Percentiles rank a stretch among this genome's conserved stretches.
phyloP scores from a whole-genome alignment of 371 early-diverging fungal genomes.

The Rhizopus delemar region DNA sequence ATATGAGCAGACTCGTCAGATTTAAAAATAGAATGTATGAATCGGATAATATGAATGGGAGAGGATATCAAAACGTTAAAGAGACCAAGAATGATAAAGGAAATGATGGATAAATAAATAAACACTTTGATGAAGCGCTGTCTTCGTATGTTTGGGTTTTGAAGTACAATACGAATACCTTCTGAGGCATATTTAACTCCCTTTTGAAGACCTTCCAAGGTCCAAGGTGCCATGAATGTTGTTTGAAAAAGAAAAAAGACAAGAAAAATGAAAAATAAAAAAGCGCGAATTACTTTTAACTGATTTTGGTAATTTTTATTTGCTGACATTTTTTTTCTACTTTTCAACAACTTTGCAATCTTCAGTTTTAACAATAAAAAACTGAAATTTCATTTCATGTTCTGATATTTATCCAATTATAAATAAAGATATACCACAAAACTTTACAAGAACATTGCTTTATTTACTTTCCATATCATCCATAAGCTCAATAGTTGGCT shows the following conservation, averaged over 20 bases:
- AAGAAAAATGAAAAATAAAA: constrained; percentile 9
- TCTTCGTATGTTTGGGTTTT: constrained; percentile 54
- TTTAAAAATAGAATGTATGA: constrained; percentile 31
- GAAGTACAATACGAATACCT: constrained; percentile 48
- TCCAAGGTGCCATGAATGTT: constrained; percentile 41
- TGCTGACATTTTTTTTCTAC: not conserved
- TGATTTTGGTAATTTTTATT: not conserved
- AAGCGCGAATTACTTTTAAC: not conserved
- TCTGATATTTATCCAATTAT: not conserved
- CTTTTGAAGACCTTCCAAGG: constrained; percentile 34
- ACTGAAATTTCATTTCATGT: not conserved
- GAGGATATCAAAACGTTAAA: constrained; percentile 41
- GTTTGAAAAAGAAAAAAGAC: constrained; percentile 7
- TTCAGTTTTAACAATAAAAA: too few species aligned
- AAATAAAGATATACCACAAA: not conserved
- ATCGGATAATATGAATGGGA: constrained; percentile 37
- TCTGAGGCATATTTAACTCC: constrained; percentile 53
- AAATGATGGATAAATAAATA: constrained; percentile 48
- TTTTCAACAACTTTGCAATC: not conserved
- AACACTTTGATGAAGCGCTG: constrained; percentile 53
- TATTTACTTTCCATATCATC: constrained; percentile 40
- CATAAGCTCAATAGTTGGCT: constrained; percentile 1
- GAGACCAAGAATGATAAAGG: constrained; percentile 48
- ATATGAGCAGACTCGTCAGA: constrained; percentile 20
- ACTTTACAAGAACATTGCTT: not conserved